Conservation (phyloP, 371 early-diverging fungal species). For the Syncephalastrum racemosum region DNA sequence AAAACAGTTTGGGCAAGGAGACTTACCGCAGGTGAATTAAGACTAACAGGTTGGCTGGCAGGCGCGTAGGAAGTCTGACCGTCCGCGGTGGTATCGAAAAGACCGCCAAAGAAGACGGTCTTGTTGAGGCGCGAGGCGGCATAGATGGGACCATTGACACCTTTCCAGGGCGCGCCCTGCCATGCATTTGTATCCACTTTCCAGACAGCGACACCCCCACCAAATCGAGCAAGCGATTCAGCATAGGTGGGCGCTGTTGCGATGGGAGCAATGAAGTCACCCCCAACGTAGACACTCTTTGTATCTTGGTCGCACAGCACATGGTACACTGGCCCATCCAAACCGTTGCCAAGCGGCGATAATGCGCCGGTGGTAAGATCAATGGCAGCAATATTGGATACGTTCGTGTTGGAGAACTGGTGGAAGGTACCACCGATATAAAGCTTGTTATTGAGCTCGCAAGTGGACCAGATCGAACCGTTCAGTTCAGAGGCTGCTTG, state of each 20-base stretch:
- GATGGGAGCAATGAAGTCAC: slow-evolving; percentile 36
- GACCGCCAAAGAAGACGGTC: slow-evolving; percentile 40
- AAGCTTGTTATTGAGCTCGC: slow-evolving; percentile 28
- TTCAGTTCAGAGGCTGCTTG: slow-evolving; percentile 32
- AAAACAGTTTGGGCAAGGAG: background rate
- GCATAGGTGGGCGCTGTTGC: slow-evolving; percentile 26
- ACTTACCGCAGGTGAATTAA: slow-evolving; percentile 32
- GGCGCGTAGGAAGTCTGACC: slow-evolving; percentile 38
- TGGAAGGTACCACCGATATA: slow-evolving; percentile 57
- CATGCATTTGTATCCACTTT: slow-evolving; percentile 33
- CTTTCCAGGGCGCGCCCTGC: slow-evolving; percentile 60
- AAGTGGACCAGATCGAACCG: slow-evolving; percentile 37
- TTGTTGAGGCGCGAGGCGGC: slow-evolving; percentile 24
- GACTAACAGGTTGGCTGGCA: slow-evolving; percentile 40
- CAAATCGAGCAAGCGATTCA: slow-evolving; percentile 45
- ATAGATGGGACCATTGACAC: slow-evolving; percentile 55
- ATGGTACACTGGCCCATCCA: slow-evolving; percentile 68
- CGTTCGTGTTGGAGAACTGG: slow-evolving; percentile 16
- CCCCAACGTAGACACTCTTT: slow-evolving; percentile 49
- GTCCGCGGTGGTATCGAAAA: slow-evolving; percentile 45
- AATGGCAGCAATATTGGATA: slow-evolving; percentile 58
- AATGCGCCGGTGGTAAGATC: slow-evolving; percentile 44
- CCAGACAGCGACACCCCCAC: slow-evolving; percentile 62
- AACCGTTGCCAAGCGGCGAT: slow-evolving; percentile 54
- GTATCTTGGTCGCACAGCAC: slow-evolving; percentile 59